Evolutionary conservation across 2,329 filamentous ascomycete species (phyloP), one percentile per base, ranked within the genome.

Genomic region (Aspergillus fijiensis): DNA sequence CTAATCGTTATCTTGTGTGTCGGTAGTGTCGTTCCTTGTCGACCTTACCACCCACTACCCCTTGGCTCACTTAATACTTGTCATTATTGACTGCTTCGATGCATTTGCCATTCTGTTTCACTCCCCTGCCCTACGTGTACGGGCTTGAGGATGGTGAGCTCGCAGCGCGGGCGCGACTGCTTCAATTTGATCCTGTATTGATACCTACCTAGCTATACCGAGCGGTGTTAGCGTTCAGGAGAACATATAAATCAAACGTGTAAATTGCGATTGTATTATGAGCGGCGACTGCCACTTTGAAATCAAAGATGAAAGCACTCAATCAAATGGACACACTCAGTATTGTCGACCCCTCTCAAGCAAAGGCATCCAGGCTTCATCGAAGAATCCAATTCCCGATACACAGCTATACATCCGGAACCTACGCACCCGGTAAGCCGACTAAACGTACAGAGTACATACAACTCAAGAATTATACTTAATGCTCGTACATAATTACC

Each of bases 171-270:
- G 60, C 56, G 33, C 55, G 51, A 52, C 42, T 47, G 54, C 51
- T 49, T 48, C 52, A 42, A n/a, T 42, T 19, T 35, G 14, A n/a
- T 19, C 39, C 39, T 42, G 39, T 42, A 42, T 42, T 42, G 39
- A 42, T 42, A 19, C 39, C 51, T 33, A 56, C 64, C 59, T 64
- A 64, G 62, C 59, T 57, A 64, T 63, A 63, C 60, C 58, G 57
- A 60, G 49, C 49, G 49, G 51, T 58, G 11, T 16, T 35, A 35
- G 33, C 33, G 29, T 51, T 51, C 49, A 39, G 35, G 45, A 49
- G 57, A 51, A 47, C 49, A 62, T 60, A 49, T 59, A 62, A 58
- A 42, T 9, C 14, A 42, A 42, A 14, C 39, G 39, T 16, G 39
- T n/a, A n/a, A 7, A 42, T n/a, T 42, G 16, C 6, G 39, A 14